Evolutionary conservation across 163 green algal genomes (phyloP).

Genomic region (Smithsoniella earleae): DNA sequence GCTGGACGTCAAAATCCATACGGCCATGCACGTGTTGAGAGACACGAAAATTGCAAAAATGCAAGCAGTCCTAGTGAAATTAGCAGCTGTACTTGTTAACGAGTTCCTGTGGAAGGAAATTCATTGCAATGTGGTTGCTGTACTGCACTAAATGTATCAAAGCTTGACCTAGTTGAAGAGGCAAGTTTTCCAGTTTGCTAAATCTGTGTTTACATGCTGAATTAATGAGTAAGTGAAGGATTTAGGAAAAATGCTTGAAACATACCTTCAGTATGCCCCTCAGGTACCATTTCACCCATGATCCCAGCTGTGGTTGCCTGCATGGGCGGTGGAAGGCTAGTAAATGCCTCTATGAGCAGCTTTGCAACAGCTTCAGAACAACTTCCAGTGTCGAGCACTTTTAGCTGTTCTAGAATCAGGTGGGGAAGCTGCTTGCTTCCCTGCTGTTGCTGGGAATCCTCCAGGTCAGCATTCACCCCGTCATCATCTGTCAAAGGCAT

Average conservation of each 20-base stretch:
- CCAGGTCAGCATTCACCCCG: no score
- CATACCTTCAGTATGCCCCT: background rate
- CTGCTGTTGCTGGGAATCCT: background rate
- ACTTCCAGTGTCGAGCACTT: background rate
- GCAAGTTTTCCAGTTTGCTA: background rate
- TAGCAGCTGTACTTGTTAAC: no score
- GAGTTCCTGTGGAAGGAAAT: background rate
- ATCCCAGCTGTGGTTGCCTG: background rate
- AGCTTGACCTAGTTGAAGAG: background rate
- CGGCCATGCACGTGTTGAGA: no score
- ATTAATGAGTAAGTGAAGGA: background rate
- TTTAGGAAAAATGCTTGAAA: background rate
- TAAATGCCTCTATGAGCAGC: slow-evolving; percentile 13
- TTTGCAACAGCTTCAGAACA: background rate
- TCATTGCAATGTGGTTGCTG: background rate
- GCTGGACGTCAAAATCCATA: no score
- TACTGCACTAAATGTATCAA: background rate
- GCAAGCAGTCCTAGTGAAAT: no score
- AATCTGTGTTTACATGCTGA: background rate
- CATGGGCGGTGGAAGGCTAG: slow-evolving; percentile 1
- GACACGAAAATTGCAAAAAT: no score
- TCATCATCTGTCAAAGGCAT: background rate
- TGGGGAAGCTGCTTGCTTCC: no score
- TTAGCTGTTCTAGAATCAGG: background rate
- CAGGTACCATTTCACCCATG: background rate